These are phyloP conservation scores for Exophiala sp. DNA, from an alignment of 2,329 filamentous ascomycete genomes.

Conservation along the genomic window DNA sequence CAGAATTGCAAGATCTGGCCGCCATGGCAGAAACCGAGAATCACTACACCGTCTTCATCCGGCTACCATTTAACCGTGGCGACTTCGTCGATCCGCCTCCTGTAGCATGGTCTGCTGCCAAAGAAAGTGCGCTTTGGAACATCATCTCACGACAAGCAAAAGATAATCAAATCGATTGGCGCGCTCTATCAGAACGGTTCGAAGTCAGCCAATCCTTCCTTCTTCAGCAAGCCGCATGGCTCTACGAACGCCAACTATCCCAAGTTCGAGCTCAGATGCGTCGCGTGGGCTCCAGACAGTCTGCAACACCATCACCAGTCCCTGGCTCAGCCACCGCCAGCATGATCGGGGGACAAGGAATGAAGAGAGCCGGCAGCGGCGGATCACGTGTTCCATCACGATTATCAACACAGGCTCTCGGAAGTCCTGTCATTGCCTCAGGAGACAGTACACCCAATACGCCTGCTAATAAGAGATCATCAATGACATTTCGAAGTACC, in stretches of 20 bases:
- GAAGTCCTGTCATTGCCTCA: slow-evolving; percentile 16
- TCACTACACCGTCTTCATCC: slow-evolving; percentile 70
- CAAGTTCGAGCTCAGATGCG: slow-evolving; percentile 89
- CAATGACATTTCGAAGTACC: slow-evolving; percentile 21
- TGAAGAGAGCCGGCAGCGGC: slow-evolving; percentile 33
- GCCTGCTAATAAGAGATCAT: slow-evolving; percentile 25
- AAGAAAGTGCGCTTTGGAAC: slow-evolving; percentile 87
- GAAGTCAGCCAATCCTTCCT: slow-evolving; percentile 84
- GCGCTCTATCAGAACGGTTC: slow-evolving; percentile 62
- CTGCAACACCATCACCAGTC: slow-evolving; percentile 41
- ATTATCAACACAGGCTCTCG: slow-evolving; percentile 30
- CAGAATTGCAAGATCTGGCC: neutral
- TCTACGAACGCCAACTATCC: slow-evolving; percentile 85
- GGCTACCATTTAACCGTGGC: slow-evolving; percentile 82
- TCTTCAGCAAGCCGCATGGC: slow-evolving; percentile 87
- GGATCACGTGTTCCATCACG: slow-evolving; percentile 40
- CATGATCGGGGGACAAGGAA: slow-evolving; percentile 36
- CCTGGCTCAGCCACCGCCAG: slow-evolving; percentile 44
- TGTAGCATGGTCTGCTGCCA: slow-evolving; percentile 81
- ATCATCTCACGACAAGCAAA: slow-evolving; percentile 73
- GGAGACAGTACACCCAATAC: slow-evolving; percentile 24
- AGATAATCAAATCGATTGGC: slow-evolving; percentile 81
- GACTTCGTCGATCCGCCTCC: slow-evolving; percentile 87
- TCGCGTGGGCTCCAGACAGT: slow-evolving; percentile 50
- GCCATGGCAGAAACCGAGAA: slow-evolving; percentile 27